Conservation (phyloP, 768 basidiomycete species). For the Trametopsis cervina region DNA sequence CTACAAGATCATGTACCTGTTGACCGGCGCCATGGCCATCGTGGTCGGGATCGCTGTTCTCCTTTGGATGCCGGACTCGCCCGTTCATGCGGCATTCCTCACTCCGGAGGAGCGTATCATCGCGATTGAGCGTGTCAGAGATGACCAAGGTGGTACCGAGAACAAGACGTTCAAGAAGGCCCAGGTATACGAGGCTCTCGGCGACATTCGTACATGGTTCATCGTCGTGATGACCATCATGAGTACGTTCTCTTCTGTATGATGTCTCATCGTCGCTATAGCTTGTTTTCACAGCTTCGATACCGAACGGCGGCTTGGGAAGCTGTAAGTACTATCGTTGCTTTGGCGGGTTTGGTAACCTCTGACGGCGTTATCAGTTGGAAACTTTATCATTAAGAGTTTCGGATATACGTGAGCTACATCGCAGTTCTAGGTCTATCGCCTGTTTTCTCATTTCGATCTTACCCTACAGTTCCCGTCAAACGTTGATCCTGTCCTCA, state of each 20-base stretch:
- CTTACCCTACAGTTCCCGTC: constrained; percentile 43
- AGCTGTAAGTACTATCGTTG: constrained; percentile 50
- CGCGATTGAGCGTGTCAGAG: constrained; percentile 55
- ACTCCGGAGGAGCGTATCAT: constrained; percentile 54
- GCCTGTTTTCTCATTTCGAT: too few relatives aligned
- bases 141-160: constrained; percentile 58
- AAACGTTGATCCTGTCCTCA: constrained; percentile 54
- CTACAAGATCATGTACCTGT: constrained; percentile 56
- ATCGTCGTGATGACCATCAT: constrained; percentile 53
- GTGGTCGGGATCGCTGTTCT: constrained; percentile 49
- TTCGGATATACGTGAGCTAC: constrained; percentile 60
- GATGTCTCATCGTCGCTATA: neutral
- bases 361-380: constrained; percentile 36
- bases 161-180: constrained; percentile 54
- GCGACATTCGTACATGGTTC: constrained; percentile 57
- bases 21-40: constrained; percentile 55
- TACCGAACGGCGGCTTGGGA: constrained; percentile 58
- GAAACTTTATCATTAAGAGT: constrained; percentile 54
- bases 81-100: constrained; percentile 49
- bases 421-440: too few relatives aligned
- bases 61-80: constrained; percentile 60
- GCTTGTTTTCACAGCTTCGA: constrained; percentile 37
- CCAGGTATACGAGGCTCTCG: constrained; percentile 49
- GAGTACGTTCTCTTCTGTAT: constrained; percentile 33
- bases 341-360: too few relatives aligned